Base-by-base conservation (phyloP, 2,329 filamentous ascomycete genomes). In the Chalara sp. region DNA sequence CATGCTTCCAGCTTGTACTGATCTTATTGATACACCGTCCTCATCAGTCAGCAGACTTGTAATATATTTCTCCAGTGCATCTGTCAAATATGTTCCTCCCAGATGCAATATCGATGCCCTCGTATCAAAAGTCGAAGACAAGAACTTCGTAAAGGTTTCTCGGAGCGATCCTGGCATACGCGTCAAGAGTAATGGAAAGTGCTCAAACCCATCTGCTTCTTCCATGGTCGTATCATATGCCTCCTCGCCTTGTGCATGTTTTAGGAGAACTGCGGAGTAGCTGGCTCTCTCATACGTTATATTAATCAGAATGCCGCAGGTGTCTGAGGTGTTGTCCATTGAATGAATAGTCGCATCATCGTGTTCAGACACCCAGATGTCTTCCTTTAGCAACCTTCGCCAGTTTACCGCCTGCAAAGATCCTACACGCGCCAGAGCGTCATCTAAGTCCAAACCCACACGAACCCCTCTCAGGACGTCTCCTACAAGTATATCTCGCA, bases 401-500 rank as follows among this genome's bases (percentile, higher is more conserved):
- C 72, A 75, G 46, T 53, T 61, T 48, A 73, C 74, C 2, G 63
- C 62, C 35, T 70, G 62, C 37, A 76, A 58, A n/a, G 68, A 63
- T 11, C 72, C 73, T 30, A 67, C 62, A 31, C 63, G 63, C 29
- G 65, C 62, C 10, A 68, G 45, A 5, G 59, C 61, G 5, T 68
- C 62, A 37, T 66, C 64, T 35, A 56, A 53, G 31, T 58, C 65
- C 44, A 70, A 61, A 52, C 70, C 70, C 47, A 74, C 68, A 52
- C 71, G 64, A 5, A 75, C 70, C 6, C 72, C 72, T 47, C 72
- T 70, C 47, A 75, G 62, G 44, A 63, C 68, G 56, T 75, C 72
- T 51, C 71, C 70, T 44, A 67, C 68, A 12, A 75, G 62, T 49
- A 73, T 66, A 48, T 74, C 71, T 42, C 64, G 65, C 29, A 75